These are phyloP conservation scores for Russula vinacea DNA, from an alignment of 768 basidiomycete genomes.

Conservation along the genomic window DNA sequence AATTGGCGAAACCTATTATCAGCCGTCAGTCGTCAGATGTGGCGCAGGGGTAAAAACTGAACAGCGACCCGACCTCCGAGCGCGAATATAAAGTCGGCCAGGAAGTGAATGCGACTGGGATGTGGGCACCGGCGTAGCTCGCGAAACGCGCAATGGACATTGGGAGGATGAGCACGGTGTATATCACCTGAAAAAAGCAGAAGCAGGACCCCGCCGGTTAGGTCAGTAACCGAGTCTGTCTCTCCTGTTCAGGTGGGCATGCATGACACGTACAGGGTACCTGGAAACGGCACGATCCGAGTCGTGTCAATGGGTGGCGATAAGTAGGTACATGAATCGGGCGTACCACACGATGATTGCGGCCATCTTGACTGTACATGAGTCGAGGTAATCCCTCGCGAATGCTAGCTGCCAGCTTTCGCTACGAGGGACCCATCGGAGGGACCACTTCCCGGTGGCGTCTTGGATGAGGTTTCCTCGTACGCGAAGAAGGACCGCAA, in stretches of 20 bases:
- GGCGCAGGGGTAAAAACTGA: too few relatives aligned
- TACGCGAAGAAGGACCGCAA: slow-evolving; percentile 38
- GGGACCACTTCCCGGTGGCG: slow-evolving; percentile 32
- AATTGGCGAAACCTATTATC: slow-evolving; percentile 36
- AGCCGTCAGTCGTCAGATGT: neutral
- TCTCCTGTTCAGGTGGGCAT: neutral
- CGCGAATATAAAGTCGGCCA: slow-evolving; percentile 38
- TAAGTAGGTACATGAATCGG: neutral
- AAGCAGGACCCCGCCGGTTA: neutral
- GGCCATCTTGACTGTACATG: slow-evolving; percentile 36
- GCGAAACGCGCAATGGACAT: slow-evolving; percentile 38
- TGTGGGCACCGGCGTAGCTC: slow-evolving; percentile 33
- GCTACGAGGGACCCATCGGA: slow-evolving; percentile 36
- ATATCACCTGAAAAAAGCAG: slow-evolving; percentile 32
- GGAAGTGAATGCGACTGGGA: slow-evolving; percentile 38
- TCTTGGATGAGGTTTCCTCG: slow-evolving; percentile 39
- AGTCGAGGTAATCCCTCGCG: slow-evolving; percentile 37
- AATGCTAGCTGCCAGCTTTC: slow-evolving; percentile 39
- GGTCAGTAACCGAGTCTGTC: too few relatives aligned
- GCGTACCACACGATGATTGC: slow-evolving; percentile 38
- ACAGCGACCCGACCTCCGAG: slow-evolving; percentile 34
- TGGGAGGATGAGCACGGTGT: slow-evolving; percentile 37
- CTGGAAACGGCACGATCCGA: slow-evolving; percentile 8
- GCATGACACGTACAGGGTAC: slow-evolving; percentile 31
- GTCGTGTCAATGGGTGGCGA: neutral